phyloP scores from a whole-genome alignment of 257 asterid species.

The Mitragyna speciosa region DNA sequence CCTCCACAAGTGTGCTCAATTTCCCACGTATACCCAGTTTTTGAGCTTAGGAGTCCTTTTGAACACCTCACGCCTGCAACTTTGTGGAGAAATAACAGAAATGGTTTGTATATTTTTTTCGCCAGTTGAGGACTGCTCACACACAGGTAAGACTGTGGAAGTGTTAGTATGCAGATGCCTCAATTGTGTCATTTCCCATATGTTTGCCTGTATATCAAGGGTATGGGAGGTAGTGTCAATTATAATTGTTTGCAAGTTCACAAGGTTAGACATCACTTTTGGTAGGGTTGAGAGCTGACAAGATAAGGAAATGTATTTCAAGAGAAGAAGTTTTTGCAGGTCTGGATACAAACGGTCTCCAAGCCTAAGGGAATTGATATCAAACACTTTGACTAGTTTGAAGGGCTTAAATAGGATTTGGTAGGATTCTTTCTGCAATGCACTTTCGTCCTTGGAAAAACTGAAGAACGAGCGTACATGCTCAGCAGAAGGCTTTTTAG shows the following conservation, averaged over 20 bases:
- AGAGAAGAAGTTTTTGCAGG: neutral
- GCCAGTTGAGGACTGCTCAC: neutral
- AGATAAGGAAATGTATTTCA: constrained; percentile 27
- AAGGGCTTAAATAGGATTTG: neutral
- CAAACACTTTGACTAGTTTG: neutral
- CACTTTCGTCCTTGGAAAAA: neutral
- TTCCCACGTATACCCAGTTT: constrained; percentile 34
- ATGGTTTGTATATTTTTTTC: constrained; percentile 42
- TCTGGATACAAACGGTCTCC: neutral
- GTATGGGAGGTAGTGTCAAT: neutral
- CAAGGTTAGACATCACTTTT: constrained; percentile 21
- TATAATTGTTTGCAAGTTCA: constrained; percentile 41
- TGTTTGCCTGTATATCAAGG: constrained; percentile 5
- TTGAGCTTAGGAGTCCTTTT: constrained; percentile 19
- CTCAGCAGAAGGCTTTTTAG: neutral
- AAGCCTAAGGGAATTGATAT: neutral
- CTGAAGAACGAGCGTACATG: neutral
- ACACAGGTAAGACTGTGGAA: neutral
- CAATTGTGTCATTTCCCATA: constrained; percentile 3
- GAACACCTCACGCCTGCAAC: constrained; percentile 30
- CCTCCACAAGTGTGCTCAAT: neutral
- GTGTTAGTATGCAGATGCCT: constrained; percentile 14
- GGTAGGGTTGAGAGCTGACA: constrained; percentile 29
- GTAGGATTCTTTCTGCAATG: neutral
- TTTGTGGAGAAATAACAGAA: constrained; percentile 25